Conservation (phyloP, 306 rosid species). For the Vachellia pachyceras region DNA sequence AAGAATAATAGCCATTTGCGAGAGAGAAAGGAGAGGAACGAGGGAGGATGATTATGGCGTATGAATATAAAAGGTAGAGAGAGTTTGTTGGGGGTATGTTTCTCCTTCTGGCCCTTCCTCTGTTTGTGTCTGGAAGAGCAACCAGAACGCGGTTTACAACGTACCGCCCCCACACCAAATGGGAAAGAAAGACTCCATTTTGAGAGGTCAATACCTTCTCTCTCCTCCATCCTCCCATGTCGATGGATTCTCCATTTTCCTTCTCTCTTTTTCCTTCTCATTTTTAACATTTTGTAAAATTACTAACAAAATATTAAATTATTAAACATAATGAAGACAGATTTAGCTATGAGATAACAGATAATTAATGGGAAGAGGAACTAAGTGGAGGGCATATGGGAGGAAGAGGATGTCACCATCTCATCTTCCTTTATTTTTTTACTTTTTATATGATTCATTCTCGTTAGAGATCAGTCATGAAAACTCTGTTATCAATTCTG, state of each 20-base stretch:
- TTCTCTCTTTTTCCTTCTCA: no score
- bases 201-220: slow-evolving; percentile 11
- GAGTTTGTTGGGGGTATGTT: not conserved
- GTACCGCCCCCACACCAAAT: not conserved
- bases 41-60: no score
- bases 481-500: not conserved
- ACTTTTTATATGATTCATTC: not conserved
- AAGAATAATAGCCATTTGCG: slow-evolving; percentile 20
- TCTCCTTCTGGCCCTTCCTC: not conserved
- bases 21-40: not conserved
- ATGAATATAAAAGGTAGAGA: no score
- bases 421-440: not conserved
- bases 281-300: no score
- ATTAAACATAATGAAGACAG: no score
- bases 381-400: not conserved
- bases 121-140: not conserved
- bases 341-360: no score
- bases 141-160: slow-evolving; percentile 23
- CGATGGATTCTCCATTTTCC: not conserved
- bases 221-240: not conserved
- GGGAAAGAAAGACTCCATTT: not conserved
- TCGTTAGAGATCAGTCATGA: not conserved
- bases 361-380: no score
- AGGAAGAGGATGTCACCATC: not conserved
- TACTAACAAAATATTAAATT: no score